Evolutionary conservation across 2,329 filamentous ascomycete species (phyloP).

Genomic region (Colletotrichum sp.): DNA sequence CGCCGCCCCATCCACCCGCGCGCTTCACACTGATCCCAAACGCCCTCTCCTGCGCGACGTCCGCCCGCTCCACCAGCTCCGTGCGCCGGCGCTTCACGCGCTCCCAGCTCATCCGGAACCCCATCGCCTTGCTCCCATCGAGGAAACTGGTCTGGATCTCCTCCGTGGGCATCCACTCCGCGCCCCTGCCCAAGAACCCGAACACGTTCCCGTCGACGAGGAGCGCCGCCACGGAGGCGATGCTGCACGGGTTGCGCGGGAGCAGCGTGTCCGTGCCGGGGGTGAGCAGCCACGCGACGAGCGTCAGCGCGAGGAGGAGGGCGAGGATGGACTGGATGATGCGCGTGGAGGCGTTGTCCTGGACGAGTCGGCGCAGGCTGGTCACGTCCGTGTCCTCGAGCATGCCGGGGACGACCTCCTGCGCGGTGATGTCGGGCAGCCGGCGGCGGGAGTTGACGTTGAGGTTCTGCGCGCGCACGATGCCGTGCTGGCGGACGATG

Average conservation of each 20-base stretch:
- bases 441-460: conserved; percentile 26
- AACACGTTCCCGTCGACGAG: conserved; percentile 42
- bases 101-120: conserved; percentile 31
- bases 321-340: conserved; percentile 37
- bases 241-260: conserved; percentile 35
- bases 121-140: conserved; percentile 28
- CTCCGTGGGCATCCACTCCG: conserved; percentile 28
- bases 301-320: conserved; percentile 28
- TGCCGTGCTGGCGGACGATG: conserved; percentile 39
- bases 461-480: conserved; percentile 40
- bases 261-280: conserved; percentile 26
- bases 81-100: conserved; percentile 6
- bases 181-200: conserved; percentile 28
- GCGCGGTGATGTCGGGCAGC: conserved; percentile 8
- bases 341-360: conserved; percentile 36
- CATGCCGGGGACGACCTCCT: conserved; percentile 14
- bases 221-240: conserved; percentile 41
- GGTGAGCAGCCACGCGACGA: conserved; percentile 32
- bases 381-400: conserved; percentile 18
- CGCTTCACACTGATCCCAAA: conserved; percentile 21
- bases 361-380: conserved; percentile 25
- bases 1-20: conserved; percentile 20
- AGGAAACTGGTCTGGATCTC: conserved; percentile 25
- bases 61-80: background rate
- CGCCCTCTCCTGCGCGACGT: background rate